phyloP scores from a whole-genome alignment of 2,329 filamentous ascomycete species.

The Alternaria burnsii region DNA sequence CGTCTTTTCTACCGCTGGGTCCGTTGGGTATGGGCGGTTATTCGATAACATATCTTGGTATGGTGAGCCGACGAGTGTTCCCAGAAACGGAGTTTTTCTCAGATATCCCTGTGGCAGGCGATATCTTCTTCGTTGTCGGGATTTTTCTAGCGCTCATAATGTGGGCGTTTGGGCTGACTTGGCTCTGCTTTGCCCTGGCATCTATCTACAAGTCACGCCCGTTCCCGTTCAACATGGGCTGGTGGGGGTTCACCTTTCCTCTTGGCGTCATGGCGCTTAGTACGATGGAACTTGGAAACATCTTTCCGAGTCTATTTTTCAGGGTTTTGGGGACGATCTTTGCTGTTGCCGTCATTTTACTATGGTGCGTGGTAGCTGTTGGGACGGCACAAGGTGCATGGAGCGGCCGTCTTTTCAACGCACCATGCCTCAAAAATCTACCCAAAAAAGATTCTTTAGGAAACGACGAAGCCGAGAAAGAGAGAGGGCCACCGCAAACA shows the following conservation, averaged over 20 bases:
- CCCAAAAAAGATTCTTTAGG: conserved; percentile 30
- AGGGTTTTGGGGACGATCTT: conserved; percentile 65
- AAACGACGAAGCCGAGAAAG: conserved; percentile 26
- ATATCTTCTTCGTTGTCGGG: conserved; percentile 65
- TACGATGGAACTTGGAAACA: conserved; percentile 59
- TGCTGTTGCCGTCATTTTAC: conserved; percentile 59
- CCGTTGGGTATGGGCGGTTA: conserved; percentile 73
- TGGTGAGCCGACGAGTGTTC: conserved; percentile 55
- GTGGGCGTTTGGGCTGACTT: conserved; percentile 65
- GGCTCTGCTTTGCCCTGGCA: conserved; percentile 63
- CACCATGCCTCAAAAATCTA: conserved; percentile 59
- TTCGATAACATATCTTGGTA: conserved; percentile 62
- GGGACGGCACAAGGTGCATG: conserved; percentile 60
- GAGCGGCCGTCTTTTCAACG: conserved; percentile 62
- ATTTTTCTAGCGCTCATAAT: conserved; percentile 62
- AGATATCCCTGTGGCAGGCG: conserved; percentile 55
- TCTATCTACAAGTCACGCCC: conserved; percentile 54
- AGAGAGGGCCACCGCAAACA: conserved; percentile 19
- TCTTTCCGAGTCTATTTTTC: conserved; percentile 66
- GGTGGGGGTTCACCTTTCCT: conserved; percentile 70
- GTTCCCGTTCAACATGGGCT: conserved; percentile 70
- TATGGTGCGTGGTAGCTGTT: conserved; percentile 65
- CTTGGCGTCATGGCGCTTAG: conserved; percentile 64
- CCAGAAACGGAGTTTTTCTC: conserved; percentile 50
- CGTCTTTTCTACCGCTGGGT: conserved; percentile 72